phyloP scores from a whole-genome alignment of 1,139 yeast genomes.

The Blastobotrys elegans region DNA sequence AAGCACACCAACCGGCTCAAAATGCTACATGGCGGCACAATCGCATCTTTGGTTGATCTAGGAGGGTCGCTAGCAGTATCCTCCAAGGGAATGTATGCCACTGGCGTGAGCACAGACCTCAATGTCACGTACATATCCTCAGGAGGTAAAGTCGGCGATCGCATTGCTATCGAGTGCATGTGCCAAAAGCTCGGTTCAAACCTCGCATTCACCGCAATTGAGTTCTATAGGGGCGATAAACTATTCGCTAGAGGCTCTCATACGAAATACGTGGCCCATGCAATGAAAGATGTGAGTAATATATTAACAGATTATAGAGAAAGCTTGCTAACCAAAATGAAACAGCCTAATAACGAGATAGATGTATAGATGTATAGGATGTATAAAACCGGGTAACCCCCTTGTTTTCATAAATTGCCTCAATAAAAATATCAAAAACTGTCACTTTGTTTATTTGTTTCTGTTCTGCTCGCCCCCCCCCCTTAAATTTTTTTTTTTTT shows the following conservation, averaged over 20 bases:
- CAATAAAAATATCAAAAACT: too few relatives aligned
- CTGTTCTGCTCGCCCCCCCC: too few relatives aligned
- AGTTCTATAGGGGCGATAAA: slow-evolving; percentile 29
- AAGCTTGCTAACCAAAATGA: neutral
- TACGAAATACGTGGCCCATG: slow-evolving; percentile 39
- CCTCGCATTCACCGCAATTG: slow-evolving; percentile 40
- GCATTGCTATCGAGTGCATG: slow-evolving; percentile 26
- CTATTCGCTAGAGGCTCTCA: slow-evolving; percentile 42
- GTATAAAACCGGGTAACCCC: too few relatives aligned
- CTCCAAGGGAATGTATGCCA: slow-evolving; percentile 38
- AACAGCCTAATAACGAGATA: too few relatives aligned
- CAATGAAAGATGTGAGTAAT: slow-evolving; percentile 28
- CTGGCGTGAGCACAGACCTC: slow-evolving; percentile 43
- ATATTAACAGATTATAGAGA: neutral
- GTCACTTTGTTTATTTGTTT: too few relatives aligned
- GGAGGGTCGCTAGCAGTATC: slow-evolving; percentile 45
- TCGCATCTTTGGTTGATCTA: slow-evolving; percentile 38
- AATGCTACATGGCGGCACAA: slow-evolving; percentile 41
- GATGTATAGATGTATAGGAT: too few relatives aligned
- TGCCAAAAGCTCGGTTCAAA: slow-evolving; percentile 38
- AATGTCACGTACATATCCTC: slow-evolving; percentile 39
- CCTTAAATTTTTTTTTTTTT: too few relatives aligned
- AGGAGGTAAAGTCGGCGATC: slow-evolving; percentile 37
- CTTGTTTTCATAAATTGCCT: too few relatives aligned
- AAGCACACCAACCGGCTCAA: slow-evolving; percentile 38